Conservation (phyloP, 345 rosid genomes). For the Mallotus nudiflorus region DNA sequence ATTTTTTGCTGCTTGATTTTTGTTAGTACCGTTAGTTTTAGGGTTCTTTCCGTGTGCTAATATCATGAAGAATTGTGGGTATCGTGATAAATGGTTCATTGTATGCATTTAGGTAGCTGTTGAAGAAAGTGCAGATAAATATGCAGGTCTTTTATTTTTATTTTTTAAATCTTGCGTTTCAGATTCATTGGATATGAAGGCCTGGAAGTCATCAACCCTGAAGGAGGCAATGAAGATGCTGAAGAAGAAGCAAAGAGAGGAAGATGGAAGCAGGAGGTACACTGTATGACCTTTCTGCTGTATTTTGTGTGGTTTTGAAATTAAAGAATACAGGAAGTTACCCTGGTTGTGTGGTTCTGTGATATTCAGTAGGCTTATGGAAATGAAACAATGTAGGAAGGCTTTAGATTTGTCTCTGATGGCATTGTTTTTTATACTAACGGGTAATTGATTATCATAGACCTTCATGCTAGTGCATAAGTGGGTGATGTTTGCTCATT, state of each 20-base stretch:
- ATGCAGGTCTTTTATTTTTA: neutral
- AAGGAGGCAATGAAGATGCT: conserved; percentile 90
- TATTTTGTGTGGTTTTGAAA: neutral
- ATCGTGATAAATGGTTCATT: too few species aligned
- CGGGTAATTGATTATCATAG: neutral
- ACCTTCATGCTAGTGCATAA: too few species aligned
- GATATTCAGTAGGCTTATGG: neutral
- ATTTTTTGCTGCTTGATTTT: too few species aligned
- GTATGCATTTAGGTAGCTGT: neutral
- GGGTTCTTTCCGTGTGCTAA: too few species aligned
- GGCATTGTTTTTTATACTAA: neutral
- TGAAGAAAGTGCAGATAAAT: neutral
- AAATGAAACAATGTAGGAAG: neutral
- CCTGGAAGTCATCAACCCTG: conserved; percentile 88
- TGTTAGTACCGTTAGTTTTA: too few species aligned
- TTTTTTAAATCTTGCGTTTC: neutral
- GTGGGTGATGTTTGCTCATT: too few species aligned
- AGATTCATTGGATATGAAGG: conserved; percentile 74
- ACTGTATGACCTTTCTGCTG: neutral
- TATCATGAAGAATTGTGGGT: too few species aligned
- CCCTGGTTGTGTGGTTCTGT: too few species aligned
- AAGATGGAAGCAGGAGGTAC: conserved; percentile 89
- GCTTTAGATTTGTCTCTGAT: neutral
- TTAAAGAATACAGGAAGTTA: too few species aligned
- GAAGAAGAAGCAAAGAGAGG: conserved; percentile 93